Conservation (phyloP, 106 monocot genomes). For the Triglochin maritima region DNA sequence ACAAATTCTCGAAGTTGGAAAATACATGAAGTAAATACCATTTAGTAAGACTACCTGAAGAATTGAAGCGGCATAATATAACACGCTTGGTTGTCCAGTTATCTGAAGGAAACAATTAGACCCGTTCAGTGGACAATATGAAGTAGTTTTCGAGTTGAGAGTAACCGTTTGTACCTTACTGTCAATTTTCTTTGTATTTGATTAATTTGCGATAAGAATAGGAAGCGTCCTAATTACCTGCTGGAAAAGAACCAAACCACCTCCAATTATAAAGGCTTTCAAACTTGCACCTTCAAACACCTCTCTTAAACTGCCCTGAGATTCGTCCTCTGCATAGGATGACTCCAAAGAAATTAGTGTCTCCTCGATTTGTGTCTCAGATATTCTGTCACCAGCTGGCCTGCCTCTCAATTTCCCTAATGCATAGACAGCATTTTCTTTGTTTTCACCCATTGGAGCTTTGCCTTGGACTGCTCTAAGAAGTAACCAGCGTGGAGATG, state of each 20-base stretch:
- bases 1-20: not conserved
- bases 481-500: slow-evolving; percentile 94
- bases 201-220: not conserved
- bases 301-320: slow-evolving; percentile 57
- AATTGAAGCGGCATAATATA: slow-evolving; percentile 95
- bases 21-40: not conserved
- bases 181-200: not conserved
- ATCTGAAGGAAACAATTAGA: slow-evolving; percentile 35
- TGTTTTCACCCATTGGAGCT: slow-evolving; percentile 47
- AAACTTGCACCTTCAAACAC: slow-evolving; percentile 90
- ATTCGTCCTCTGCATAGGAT: slow-evolving; percentile 47
- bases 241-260: slow-evolving; percentile 95
- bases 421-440: slow-evolving; percentile 45
- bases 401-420: slow-evolving; percentile 51
- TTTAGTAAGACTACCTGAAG: slow-evolving; percentile 55
- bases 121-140: not conserved
- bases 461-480: slow-evolving; percentile 81
- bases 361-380: slow-evolving; percentile 67
- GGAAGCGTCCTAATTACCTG: slow-evolving; percentile 37
- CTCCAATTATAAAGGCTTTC: slow-evolving; percentile 91
- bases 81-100: slow-evolving; percentile 95
- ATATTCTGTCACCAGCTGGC: slow-evolving; percentile 39
- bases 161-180: not conserved
- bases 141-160: not conserved
- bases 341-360: slow-evolving; percentile 55